Evolutionary conservation across 306 rosid genomes (phyloP).

Genomic region (Cercis canadensis): DNA sequence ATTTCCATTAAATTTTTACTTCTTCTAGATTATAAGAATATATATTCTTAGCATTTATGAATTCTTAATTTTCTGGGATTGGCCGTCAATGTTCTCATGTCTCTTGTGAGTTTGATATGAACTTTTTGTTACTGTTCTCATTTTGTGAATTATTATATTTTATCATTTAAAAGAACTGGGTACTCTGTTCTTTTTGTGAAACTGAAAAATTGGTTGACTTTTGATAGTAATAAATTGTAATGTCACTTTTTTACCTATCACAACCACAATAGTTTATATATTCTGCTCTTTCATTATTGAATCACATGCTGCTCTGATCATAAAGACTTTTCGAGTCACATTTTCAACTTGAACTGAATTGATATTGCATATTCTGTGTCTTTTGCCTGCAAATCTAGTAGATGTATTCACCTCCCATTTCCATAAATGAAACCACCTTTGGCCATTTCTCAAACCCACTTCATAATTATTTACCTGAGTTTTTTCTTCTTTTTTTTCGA

Average conservation of each 20-base stretch:
- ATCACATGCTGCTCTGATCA: slow-evolving; percentile 17
- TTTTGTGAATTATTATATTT: background rate
- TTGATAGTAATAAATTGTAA: background rate
- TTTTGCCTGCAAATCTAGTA: slow-evolving; percentile 1
- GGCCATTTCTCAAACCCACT: slow-evolving; percentile 1
- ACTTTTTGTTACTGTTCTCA: background rate
- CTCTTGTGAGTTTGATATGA: background rate
- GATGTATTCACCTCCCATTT: slow-evolving; percentile 6
- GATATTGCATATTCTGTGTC: background rate
- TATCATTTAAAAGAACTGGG: background rate
- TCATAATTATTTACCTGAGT: background rate
- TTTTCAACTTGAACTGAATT: slow-evolving; percentile 5
- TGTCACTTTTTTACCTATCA: background rate
- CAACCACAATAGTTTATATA: background rate
- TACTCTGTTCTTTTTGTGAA: background rate
- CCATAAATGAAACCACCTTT: background rate
- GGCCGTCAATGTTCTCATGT: background rate
- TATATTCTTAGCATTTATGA: background rate
- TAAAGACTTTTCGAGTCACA: too few species aligned
- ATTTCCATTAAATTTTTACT: too few species aligned
- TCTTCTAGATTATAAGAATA: background rate
- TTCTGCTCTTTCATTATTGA: slow-evolving; percentile 18
- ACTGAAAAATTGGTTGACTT: background rate
- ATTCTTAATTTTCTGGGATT: slow-evolving; percentile 2
- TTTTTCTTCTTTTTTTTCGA: too few species aligned